Evolutionary conservation across 169 alveolate genomes (phyloP), one percentile per base, ranked within the genome.

Genomic region (Cryptosporidium sp.): DNA sequence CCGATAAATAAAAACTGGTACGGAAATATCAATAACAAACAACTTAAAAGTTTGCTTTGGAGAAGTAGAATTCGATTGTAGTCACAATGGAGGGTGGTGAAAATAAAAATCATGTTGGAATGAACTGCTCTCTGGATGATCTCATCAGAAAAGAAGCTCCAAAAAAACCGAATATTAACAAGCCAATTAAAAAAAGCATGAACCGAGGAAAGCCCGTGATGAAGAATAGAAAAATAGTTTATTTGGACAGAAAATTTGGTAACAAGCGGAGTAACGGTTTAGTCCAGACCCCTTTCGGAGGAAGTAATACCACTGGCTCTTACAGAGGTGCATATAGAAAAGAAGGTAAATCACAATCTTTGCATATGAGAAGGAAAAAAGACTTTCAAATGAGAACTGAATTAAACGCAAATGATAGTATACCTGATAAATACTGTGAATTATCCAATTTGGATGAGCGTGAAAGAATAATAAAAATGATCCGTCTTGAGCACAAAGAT

Each of bases 81-180:
- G 14, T 33, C 43, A 70, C 18, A 29, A 70, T 70, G 84, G 84
- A 70, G 21, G 62, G 84, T 26, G 39, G n/a, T 31, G 84, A 70
- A 50, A 70, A 41, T 61, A 65, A 43, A n/a, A 37, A 18, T 26
- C 73, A 80, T 18, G 80, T 43, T 80, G 75, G 75, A 18, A 41
- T 80, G 89, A 80, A 65, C 39, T 62, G 75, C 35, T 80, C 89
- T 41, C 65, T 80, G 2, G 89, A 80, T 23, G 89, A 80, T 7
- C 43, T 80, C 14, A 80, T 80, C 6, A 59, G 51, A 37, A 59
- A 62, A 41, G 89, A 80, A 50, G 89, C 74, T n/a, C 89, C 89
- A 39, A 80, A 21, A 23, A 80, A 43, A 62, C 51, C 26, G 35
- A 50, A 23, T 10, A 55, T 43, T 41, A 26, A 14, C 71, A 74